Conservation (phyloP, 176 grass and related monocot genomes). For the Avena insularis region DNA sequence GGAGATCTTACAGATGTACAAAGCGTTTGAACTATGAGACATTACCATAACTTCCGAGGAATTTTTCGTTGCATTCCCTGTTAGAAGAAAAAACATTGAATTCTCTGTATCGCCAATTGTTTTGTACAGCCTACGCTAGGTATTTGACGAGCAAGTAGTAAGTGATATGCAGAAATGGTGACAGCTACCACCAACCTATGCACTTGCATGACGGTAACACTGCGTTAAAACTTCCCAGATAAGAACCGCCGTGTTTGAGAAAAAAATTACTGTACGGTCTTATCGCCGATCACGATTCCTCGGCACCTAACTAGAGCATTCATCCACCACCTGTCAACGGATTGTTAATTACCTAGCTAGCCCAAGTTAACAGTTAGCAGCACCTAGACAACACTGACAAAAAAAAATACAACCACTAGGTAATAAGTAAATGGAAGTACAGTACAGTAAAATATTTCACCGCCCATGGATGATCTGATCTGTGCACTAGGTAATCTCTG, state of each 20-base stretch:
- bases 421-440: too few species aligned
- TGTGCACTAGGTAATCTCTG: not conserved
- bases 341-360: not conserved
- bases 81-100: not conserved
- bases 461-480: constrained; percentile 24
- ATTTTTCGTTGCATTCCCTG: too few species aligned
- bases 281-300: not conserved
- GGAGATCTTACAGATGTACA: too few species aligned
- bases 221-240: not conserved
- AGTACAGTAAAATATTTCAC: not conserved
- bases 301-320: not conserved
- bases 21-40: too few species aligned
- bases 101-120: not conserved
- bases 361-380: not conserved
- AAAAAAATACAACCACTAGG: not conserved
- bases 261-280: not conserved
- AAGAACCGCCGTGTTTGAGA: not conserved
- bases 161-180: not conserved
- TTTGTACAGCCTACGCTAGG: not conserved
- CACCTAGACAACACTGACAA: not conserved
- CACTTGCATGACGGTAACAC: not conserved
- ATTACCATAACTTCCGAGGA: too few species aligned
- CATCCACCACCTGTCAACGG: not conserved
- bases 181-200: not conserved
- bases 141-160: not conserved